Conservation (phyloP, 257 asterid species). For the Solanum dulcamara region DNA sequence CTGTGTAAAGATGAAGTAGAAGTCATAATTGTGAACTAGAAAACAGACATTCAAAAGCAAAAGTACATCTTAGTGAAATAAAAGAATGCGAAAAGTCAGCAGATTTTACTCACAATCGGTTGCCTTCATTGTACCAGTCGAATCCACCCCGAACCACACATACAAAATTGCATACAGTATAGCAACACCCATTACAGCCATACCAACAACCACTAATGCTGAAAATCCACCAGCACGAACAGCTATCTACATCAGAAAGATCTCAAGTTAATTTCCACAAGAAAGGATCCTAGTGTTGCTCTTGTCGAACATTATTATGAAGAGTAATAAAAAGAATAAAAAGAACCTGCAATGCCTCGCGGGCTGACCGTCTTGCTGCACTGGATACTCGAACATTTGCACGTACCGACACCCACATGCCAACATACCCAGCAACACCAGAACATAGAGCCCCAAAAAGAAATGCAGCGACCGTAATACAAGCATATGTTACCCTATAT, state of each 20-base stretch:
- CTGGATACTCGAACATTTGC: constrained; percentile 98
- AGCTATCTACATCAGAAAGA: constrained; percentile 57
- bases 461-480: constrained; percentile 78
- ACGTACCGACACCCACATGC: constrained; percentile 99
- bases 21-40: neutral
- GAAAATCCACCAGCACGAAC: constrained; percentile 99
- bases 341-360: constrained; percentile 93
- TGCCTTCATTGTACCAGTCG: constrained; percentile 83
- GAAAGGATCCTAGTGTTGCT: constrained; percentile 4
- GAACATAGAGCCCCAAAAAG: constrained; percentile 96
- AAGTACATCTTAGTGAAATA: neutral
- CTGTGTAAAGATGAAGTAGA: constrained; percentile 25
- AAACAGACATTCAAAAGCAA: neutral
- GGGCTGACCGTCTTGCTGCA: constrained; percentile 97
- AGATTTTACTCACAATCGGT: constrained; percentile 61
- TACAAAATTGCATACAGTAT: constrained; percentile 76
- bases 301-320: constrained; percentile 1
- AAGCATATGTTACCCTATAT: constrained; percentile 73
- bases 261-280: constrained; percentile 3
- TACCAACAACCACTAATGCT: constrained; percentile 91
- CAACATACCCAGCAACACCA: constrained; percentile 96
- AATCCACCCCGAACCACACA: constrained; percentile 85
- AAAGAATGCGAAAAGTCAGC: constrained; percentile 8
- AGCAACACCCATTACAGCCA: constrained; percentile 96
- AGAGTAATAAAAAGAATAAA: constrained; percentile 4